Evolutionary conservation across 2,329 filamentous ascomycete species (phyloP).

Genomic region (Fusarium poae): DNA sequence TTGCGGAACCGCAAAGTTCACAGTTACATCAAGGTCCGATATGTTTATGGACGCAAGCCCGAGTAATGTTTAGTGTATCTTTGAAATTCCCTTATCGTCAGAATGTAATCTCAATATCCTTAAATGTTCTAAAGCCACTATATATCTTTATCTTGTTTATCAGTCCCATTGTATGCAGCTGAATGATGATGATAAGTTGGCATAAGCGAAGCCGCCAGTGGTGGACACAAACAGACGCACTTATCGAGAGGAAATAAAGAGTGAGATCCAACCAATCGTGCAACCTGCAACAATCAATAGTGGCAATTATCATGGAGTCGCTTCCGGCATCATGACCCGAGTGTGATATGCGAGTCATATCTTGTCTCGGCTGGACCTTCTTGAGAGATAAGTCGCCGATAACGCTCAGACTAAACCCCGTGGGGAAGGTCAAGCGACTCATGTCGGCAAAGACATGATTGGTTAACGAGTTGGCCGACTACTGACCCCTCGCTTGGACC

Average conservation of each 20-base stretch:
- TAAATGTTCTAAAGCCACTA: rapidly evolving
- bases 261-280: background rate
- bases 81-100: too few relatives aligned
- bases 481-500: conserved; percentile 1
- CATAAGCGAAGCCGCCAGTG: background rate
- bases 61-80: background rate
- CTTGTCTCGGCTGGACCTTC: conserved; percentile 7
- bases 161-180: too few relatives aligned
- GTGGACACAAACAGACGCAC: background rate
- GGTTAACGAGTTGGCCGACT: background rate
- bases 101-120: background rate
- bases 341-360: background rate
- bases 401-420: background rate
- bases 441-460: background rate
- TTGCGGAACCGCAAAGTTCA: conserved; percentile 36
- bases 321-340: background rate
- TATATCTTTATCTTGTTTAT: background rate
- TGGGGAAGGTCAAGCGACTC: background rate
- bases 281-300: background rate
- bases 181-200: background rate
- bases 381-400: background rate
- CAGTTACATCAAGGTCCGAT: conserved; percentile 39
- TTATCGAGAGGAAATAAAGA: background rate
- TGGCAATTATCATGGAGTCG: background rate
- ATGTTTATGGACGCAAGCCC: conserved; percentile 38